A percentile compares a stretch with the other conserved stretches of the same genome.
Evolutionary conservation across 2,329 filamentous ascomycete genomes (phyloP).

Genomic region (Blumeriella jaapii): DNA sequence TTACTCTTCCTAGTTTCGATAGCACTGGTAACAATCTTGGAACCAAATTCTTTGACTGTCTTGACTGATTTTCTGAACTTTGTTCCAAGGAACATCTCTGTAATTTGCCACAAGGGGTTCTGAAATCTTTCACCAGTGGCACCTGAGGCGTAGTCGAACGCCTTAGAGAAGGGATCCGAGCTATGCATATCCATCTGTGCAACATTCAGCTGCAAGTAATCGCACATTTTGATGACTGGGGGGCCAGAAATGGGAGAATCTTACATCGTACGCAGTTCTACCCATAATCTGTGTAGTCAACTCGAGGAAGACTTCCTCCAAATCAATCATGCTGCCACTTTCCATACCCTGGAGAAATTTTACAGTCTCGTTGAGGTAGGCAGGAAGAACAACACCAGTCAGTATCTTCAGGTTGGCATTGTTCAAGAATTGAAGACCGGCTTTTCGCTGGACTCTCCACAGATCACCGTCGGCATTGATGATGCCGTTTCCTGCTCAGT

Average conservation of each 20-base stretch:
- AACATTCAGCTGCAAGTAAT: slow-evolving; percentile 7
- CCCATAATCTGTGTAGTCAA: slow-evolving; percentile 56
- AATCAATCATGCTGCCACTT: slow-evolving; percentile 33
- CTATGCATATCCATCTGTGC: slow-evolving; percentile 52
- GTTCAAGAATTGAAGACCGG: slow-evolving; percentile 47
- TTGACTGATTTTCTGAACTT: slow-evolving; percentile 38
- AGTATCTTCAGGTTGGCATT: slow-evolving; percentile 44
- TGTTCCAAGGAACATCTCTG: slow-evolving; percentile 40
- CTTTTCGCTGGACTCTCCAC: slow-evolving; percentile 52
- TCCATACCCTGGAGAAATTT: slow-evolving; percentile 27
- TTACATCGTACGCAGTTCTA: slow-evolving; percentile 52
- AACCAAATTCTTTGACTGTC: slow-evolving; percentile 43
- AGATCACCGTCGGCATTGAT: slow-evolving; percentile 55
- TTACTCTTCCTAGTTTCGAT: slow-evolving; percentile 30
- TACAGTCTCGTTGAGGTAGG: slow-evolving; percentile 37
- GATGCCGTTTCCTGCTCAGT: slow-evolving; percentile 42
- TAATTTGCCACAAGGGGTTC: slow-evolving; percentile 51
- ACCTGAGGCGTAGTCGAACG: slow-evolving; percentile 52
- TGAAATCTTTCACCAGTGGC: slow-evolving; percentile 50
- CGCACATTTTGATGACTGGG: not conserved
- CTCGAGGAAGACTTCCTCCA: slow-evolving; percentile 50
- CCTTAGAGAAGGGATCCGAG: slow-evolving; percentile 45
- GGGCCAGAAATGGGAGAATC: not conserved
- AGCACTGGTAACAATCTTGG: slow-evolving; percentile 44
- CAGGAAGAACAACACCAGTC: slow-evolving; percentile 44